Conservation (phyloP, 2,329 filamentous ascomycete species). For the Erysiphe neolycopersici region DNA sequence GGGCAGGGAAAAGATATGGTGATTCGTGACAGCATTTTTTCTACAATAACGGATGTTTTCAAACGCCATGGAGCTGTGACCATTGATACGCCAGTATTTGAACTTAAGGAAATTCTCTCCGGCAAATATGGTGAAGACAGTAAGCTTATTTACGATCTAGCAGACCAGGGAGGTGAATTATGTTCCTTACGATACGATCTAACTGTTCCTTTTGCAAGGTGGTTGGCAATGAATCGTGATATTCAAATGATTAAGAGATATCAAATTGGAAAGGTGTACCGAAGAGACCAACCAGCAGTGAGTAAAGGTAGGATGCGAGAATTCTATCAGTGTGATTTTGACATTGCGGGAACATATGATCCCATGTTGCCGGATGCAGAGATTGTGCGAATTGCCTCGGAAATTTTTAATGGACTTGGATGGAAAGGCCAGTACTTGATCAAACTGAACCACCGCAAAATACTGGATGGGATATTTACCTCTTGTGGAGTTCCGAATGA, state of each 20-base stretch:
- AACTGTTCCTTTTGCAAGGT: constrained; percentile 75
- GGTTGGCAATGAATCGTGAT: constrained; percentile 63
- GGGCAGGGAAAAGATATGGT: constrained; percentile 53
- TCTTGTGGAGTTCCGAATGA: constrained; percentile 71
- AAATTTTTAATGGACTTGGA: constrained; percentile 60
- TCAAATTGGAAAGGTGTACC: constrained; percentile 82
- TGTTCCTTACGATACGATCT: constrained; percentile 68
- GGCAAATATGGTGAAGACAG: constrained; percentile 85
- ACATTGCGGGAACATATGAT: constrained; percentile 72
- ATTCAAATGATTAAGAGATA: constrained; percentile 76
- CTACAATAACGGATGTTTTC: constrained; percentile 50
- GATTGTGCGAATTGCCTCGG: constrained; percentile 56
- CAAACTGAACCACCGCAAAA: constrained; percentile 87
- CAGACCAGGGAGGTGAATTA: constrained; percentile 67
- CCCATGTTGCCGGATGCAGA: constrained; percentile 83
- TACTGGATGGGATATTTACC: constrained; percentile 75
- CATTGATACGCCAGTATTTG: constrained; percentile 64
- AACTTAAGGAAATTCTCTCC: constrained; percentile 61
- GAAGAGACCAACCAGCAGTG: constrained; percentile 59
- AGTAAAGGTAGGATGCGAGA: constrained; percentile 83
- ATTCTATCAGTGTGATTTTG: constrained; percentile 94
- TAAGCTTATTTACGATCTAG: constrained; percentile 74
- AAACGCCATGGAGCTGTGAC: constrained; percentile 59
- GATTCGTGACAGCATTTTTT: constrained; percentile 57
- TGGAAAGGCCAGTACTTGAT: constrained; percentile 44